Percentiles rank a stretch among this genome's conserved stretches.
These are phyloP conservation scores for Trametes cinnabarina DNA, from an alignment of 768 basidiomycete genomes.

Conservation along the genomic window DNA sequence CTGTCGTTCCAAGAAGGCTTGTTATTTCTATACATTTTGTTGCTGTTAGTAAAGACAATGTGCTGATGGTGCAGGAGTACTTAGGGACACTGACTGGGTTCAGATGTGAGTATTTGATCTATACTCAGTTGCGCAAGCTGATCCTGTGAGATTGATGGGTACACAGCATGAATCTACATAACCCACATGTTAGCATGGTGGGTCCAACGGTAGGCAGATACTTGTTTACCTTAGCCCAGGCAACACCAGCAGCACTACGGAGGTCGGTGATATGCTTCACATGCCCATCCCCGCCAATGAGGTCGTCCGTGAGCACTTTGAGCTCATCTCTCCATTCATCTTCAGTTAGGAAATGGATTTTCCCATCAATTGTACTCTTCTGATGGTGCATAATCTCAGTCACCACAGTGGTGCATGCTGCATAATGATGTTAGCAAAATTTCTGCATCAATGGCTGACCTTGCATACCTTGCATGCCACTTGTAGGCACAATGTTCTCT, in stretches of 20 bases:
- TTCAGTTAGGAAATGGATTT: constrained; percentile 55
- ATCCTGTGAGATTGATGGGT: constrained; percentile 51
- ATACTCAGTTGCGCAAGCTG: constrained; percentile 46
- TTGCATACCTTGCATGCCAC: constrained; percentile 56
- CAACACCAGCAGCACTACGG: constrained; percentile 58
- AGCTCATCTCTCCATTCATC: constrained; percentile 60
- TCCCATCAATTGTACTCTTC: constrained; percentile 54
- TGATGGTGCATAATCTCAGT: constrained; percentile 59
- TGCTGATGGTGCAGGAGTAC: no score
- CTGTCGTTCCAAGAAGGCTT: constrained; percentile 50
- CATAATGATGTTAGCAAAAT: not conserved
- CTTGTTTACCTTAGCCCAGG: constrained; percentile 52
- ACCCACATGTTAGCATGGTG: no score
- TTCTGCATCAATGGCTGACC: not conserved
- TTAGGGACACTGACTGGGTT: no score
- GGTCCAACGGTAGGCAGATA: no score
- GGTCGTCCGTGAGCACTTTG: constrained; percentile 50
- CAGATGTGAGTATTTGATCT: constrained; percentile 49
- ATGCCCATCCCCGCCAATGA: constrained; percentile 58
- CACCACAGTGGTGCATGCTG: constrained; percentile 66
- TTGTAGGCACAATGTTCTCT: constrained; percentile 66
- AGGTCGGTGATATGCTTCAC: constrained; percentile 52
- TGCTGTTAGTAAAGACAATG: not conserved
- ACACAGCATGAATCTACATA: constrained; percentile 56
- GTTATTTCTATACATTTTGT: constrained; percentile 38